Evolutionary conservation across 495 filamentous ascomycete genomes (phyloP), one percentile per base, ranked within the genome.

Genomic region (Lasiosphaeria miniovina): DNA sequence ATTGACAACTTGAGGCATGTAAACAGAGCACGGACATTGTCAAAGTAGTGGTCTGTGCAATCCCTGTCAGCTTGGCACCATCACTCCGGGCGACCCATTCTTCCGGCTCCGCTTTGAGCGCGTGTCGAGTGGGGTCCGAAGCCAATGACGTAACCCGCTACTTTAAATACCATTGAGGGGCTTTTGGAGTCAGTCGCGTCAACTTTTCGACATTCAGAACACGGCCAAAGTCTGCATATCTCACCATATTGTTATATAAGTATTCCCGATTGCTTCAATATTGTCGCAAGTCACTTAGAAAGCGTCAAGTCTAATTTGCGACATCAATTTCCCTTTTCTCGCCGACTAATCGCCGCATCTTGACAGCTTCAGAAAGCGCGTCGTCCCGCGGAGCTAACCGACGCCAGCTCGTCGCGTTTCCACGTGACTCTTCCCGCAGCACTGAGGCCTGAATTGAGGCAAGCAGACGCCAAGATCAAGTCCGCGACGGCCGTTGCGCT

Each of bases 51-150:
- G 62, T 50, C 59, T 54, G 62, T 65, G 62, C 67, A 45, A 38
- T 35, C 62, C 60, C 52, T 60, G 62, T 15, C 51, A 7, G 31
- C 54, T 45, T 49, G 59, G 51, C 34, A 43, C 31, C 45, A 63
- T 64, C 49, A 59, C 64, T 65, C 53, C 63, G 60, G 43, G 54
- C 48, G 48, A 61, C 54, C 38, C 43, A 50, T 59, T 55, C 51
- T 54, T 54, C 56, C 52, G 45, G 5, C 36, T 49, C 58, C 52
- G 36, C 17, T 7, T 3, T 5, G 6, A 24, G 24, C 24, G 24
- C 24, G 24, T 24, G 24, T 24, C 24, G 24, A 24, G 24, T 24
- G 24, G 24, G 24, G 24, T 24, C 24, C 24, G 24, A 24, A 24
- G 2, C 24, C 24, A 17, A 57, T 64, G 65, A 64, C 58, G 65